Evolutionary conservation across 768 basidiomycete species (phyloP), one percentile per base, ranked within the genome.

Genomic region (Suillus fuscotomentosus): DNA sequence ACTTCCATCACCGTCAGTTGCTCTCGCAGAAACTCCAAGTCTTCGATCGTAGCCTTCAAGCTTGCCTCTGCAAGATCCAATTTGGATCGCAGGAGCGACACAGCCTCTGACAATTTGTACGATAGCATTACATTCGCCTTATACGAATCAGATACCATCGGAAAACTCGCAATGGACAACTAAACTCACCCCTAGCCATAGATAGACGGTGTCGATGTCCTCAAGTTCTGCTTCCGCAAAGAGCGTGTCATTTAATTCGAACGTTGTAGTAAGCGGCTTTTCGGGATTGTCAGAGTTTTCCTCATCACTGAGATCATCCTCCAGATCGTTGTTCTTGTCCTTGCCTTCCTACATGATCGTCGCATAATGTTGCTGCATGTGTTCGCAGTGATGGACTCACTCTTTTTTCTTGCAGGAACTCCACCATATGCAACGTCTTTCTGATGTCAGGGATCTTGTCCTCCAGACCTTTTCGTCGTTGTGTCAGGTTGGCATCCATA

Each of bases 111-210:
- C 34, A 97, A 78, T 66, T 91, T 91, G 80, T 99, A 99, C 0
- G 95, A 92, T 2, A 99, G 81, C 97, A 99, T 98, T 2, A 96
- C 94, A 67, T 98, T 98, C 8, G 97, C 97, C 97, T 99, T 67
- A 42, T 15, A 45, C 15, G 7, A 34, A 42, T 31, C n/a, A 17
- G 60, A 27, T 4, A 45, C 60, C 60, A 60, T 24, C 11, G 8
- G 5, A 27, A 63, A 48, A 54, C 15, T 34, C 15, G 20, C 0
- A 10, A 13, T 20, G 27, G 24, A 47, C 10, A 27, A 31, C 63
- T 27, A 53, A 36, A 78, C 91, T 71, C 78, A 98, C 97, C 39
- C 97, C 97, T 22, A 99, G 87, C 97, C 97, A 99, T 34, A 99
- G 80, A 70, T 88, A 95, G 11, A 99, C 96, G 0, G 88, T 88